Conservation (phyloP, 1,139 yeast species). For the Sugiyamaella sp. region DNA sequence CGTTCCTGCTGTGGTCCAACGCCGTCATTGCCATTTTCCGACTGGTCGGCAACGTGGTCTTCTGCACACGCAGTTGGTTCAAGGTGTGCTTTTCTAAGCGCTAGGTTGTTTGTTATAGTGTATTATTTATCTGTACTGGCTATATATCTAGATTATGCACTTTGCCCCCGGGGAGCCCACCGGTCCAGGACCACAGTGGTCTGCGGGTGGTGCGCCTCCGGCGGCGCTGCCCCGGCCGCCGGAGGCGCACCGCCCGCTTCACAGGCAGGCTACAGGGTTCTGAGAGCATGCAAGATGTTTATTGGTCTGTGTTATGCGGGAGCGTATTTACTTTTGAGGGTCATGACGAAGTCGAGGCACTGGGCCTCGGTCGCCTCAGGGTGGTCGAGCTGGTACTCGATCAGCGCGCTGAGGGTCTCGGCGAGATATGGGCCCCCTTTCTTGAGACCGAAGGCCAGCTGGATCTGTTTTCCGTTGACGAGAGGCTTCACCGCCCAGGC, state of each 20-base stretch:
- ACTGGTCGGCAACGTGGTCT: conserved; percentile 65
- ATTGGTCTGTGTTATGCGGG: not conserved
- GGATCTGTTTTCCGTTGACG: conserved; percentile 65
- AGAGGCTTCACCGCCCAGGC: conserved; percentile 44
- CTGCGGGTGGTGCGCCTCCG: no score
- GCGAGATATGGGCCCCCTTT: conserved; percentile 91
- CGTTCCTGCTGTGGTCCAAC: conserved; percentile 77
- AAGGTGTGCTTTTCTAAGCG: conserved; percentile 35
- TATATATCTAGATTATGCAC: conserved; percentile 2
- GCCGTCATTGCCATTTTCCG: conserved; percentile 79
- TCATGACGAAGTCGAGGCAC: conserved; percentile 41
- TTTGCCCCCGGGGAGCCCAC: no score
- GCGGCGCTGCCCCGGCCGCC: no score
- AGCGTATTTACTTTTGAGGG: conserved; percentile 17
- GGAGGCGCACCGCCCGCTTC: no score
- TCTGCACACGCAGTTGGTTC: conserved; percentile 52
- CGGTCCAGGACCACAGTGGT: no score
- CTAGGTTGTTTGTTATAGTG: conserved; percentile 16
- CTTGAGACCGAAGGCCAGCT: conserved; percentile 48
- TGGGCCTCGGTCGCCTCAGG: conserved; percentile 59
- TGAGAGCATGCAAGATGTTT: not conserved
- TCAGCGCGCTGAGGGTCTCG: conserved; percentile 54
- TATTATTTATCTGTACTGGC: not conserved
- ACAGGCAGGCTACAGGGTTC: no score
- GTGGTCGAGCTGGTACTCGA: conserved; percentile 76